These are phyloP conservation scores for Solanum aculeatissimum DNA, from an alignment of 305 asterid genomes.

Conservation along the genomic window DNA sequence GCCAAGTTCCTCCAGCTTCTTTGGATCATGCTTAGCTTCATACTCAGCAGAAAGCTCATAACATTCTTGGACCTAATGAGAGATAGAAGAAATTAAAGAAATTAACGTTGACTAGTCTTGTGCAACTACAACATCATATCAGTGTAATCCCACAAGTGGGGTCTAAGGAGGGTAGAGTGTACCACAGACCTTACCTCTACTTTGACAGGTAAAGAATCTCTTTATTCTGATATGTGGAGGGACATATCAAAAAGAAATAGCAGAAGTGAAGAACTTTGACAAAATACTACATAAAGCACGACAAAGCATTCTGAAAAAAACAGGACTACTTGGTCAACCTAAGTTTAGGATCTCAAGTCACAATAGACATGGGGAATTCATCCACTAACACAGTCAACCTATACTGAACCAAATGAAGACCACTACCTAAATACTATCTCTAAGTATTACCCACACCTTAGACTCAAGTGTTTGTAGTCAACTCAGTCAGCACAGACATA, in stretches of 20 bases:
- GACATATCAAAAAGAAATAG: background rate
- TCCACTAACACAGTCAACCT: background rate
- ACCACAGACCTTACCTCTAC: background rate
- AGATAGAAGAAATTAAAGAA: background rate
- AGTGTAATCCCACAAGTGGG: background rate
- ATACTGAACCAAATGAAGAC: background rate
- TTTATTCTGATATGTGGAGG: background rate
- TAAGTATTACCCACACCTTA: background rate
- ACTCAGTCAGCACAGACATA: background rate
- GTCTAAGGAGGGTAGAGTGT: background rate
- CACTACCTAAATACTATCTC: background rate
- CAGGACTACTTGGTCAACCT: background rate
- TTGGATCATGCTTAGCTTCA: conserved; percentile 30
- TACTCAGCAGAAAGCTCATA: conserved; percentile 52
- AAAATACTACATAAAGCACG: background rate
- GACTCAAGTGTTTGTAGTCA: background rate
- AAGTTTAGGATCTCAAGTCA: background rate
- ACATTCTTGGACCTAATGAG: conserved; percentile 35
- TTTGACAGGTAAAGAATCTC: background rate
- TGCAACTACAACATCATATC: background rate
- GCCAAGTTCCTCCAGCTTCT: conserved; percentile 41
- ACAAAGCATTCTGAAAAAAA: background rate
- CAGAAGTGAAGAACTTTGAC: background rate
- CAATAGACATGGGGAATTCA: background rate
- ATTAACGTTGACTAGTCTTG: background rate